phyloP scores from a whole-genome alignment of 164 flowering plant genomes.

The Stephania japonica region DNA sequence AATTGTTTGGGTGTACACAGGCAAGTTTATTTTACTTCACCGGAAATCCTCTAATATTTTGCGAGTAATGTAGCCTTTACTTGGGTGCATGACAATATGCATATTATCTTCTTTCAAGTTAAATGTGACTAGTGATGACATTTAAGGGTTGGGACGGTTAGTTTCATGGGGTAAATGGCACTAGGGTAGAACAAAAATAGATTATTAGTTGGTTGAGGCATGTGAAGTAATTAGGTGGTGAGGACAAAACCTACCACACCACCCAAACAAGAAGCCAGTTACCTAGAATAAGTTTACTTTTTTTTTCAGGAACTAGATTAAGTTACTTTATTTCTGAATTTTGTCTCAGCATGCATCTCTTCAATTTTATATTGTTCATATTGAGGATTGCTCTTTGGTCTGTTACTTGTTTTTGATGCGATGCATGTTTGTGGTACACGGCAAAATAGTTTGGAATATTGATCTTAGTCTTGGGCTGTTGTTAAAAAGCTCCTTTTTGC shows the following conservation, averaged over 20 bases:
- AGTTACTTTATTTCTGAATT: no score
- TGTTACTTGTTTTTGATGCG: no score
- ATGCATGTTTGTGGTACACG: background rate
- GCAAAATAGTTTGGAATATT: background rate
- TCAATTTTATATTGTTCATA: background rate
- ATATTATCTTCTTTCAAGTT: no score
- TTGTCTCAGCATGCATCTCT: background rate
- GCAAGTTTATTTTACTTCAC: constrained; percentile 26
- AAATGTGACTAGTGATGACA: no score
- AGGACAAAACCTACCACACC: no score
- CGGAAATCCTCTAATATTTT: background rate
- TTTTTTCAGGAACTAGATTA: no score
- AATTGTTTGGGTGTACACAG: constrained; percentile 90
- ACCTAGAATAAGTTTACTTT: no score
- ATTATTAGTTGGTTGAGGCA: background rate
- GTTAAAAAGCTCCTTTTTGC: background rate
- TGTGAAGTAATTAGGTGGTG: no score
- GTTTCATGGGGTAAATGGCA: background rate
- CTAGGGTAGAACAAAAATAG: no score
- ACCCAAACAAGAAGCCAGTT: no score
- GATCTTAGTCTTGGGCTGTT: background rate
- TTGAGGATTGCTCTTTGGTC: background rate
- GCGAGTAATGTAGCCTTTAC: background rate
- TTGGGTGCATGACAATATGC: no score
- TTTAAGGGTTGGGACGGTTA: background rate